A percentile compares a stretch with the other conserved stretches of the same genome.
Conservation (phyloP, 352 stramenopile genomes). For the Pythium apleroticum region DNA sequence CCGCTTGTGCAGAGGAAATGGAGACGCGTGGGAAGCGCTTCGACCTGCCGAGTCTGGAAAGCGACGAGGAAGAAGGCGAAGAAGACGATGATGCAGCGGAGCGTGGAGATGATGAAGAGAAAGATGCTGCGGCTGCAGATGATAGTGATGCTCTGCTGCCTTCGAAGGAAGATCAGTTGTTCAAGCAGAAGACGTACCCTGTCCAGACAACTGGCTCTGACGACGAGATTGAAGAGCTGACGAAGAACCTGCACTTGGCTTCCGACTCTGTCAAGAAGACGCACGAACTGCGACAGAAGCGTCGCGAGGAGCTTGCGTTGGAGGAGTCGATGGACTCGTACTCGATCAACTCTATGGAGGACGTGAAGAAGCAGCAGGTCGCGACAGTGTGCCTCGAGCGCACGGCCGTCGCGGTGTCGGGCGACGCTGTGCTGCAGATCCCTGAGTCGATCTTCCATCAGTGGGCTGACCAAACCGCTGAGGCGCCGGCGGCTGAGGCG, state of each 20-base stretch:
- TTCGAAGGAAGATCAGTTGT: conserved; percentile 39
- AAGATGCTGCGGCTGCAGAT: conserved; percentile 22
- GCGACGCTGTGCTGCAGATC: conserved; percentile 69
- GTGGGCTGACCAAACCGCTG: conserved; percentile 36
- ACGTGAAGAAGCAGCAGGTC: conserved; percentile 57
- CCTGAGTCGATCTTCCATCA: conserved; percentile 68
- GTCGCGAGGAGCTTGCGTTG: conserved; percentile 28
- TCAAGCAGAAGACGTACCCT: conserved; percentile 52
- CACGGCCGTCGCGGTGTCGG: conserved; percentile 68
- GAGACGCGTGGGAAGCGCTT: conserved; percentile 51
- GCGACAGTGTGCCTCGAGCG: conserved; percentile 68
- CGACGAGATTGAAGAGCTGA: conserved; percentile 53
- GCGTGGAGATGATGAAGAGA: conserved; percentile 30
- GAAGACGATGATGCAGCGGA: conserved; percentile 27
- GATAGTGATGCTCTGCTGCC: conserved; percentile 12
- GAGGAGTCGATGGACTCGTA: conserved; percentile 34
- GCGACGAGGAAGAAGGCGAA: conserved; percentile 51
- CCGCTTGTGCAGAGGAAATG: conserved; percentile 61
- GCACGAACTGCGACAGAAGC: conserved; percentile 47
- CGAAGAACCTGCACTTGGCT: conserved; percentile 61
- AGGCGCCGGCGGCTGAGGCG: not conserved
- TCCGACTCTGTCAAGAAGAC: conserved; percentile 61
- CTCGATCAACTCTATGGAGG: conserved; percentile 68
- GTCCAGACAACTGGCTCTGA: conserved; percentile 42
- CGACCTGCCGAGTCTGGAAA: conserved; percentile 60